Conservation (phyloP, 331 rosid genomes). For the Saraca asoca region DNA sequence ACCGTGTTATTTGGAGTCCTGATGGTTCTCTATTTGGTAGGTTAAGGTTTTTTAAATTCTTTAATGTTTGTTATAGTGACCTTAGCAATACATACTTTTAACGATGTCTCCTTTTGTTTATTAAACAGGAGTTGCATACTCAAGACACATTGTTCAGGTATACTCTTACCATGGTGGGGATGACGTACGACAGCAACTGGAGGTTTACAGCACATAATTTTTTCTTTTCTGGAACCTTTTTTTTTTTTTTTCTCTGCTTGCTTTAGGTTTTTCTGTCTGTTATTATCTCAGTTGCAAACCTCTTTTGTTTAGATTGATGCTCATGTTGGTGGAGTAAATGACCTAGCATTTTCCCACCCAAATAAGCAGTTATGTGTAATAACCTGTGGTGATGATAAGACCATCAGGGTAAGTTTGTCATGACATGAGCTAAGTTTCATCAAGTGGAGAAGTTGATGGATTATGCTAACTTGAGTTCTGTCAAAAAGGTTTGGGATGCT, state of each 20-base stretch:
- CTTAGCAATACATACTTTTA: slow-evolving; percentile 1
- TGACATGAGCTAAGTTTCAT: slow-evolving; percentile 23
- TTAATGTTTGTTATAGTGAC: slow-evolving; percentile 21
- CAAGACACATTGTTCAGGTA: slow-evolving; percentile 97
- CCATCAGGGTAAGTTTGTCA: slow-evolving; percentile 70
- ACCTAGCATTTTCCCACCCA: slow-evolving; percentile 93
- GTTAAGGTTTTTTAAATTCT: slow-evolving; percentile 13
- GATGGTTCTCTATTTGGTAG: slow-evolving; percentile 50
- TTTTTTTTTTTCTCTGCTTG: background rate
- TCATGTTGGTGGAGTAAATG: slow-evolving; percentile 96
- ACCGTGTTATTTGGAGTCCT: slow-evolving; percentile 54
- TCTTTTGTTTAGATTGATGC: slow-evolving; percentile 77
- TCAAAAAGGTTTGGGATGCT: slow-evolving; percentile 94
- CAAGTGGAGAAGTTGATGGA: slow-evolving; percentile 21
- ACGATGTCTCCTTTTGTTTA: slow-evolving; percentile 11
- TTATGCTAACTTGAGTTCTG: slow-evolving; percentile 39
- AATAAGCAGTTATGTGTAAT: slow-evolving; percentile 94
- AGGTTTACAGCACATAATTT: slow-evolving; percentile 47
- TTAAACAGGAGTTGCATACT: slow-evolving; percentile 87
- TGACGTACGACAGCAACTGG: slow-evolving; percentile 77
- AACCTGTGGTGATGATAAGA: slow-evolving; percentile 97
- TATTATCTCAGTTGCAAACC: slow-evolving; percentile 12
- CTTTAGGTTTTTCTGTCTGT: slow-evolving; percentile 9
- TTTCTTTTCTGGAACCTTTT: background rate
- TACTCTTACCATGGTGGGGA: slow-evolving; percentile 78